Evolutionary conservation across 1,139 yeast species (phyloP), one percentile per base, ranked within the genome.

Genomic region (Dujonia santamariae): DNA sequence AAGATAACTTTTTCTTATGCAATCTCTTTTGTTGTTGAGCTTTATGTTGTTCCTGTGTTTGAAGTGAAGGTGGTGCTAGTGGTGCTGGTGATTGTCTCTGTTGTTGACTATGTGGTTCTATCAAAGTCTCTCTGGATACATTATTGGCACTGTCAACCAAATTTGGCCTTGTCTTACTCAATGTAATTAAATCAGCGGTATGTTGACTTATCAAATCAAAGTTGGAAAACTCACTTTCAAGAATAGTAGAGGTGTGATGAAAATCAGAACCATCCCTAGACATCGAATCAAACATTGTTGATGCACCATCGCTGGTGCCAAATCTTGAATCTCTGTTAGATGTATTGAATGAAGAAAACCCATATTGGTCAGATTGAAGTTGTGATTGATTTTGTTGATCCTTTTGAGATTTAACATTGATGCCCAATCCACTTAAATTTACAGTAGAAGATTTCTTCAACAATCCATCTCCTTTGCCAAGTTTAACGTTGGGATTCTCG

Each of bases 371-470:
- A n/a, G n/a, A n/a, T n/a, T n/a, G n/a, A n/a, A n/a, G n/a, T 7
- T 20, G 18, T 4, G 7, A 11, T 9, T 15, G 9, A 8, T 18
- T 27, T 4, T 27, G 12, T 18, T 16, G 12, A 12, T 17, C 13
- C 26, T 28, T 11, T 15, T 35, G 19, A 19, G 21, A 42, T 20
- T 45, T 43, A 21, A 51, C 41, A 28, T 45, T 44, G 15, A 62
- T 59, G 8, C 66, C 67, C 38, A 66, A 54, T 2, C 70, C 72
- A 28, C 53, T 48, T 21, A 59, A 44, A 28, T 59, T 52, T 9
- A 48, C 46, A 7, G 59, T 49, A 2, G 56, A 47, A 0, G 61
- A 50, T 34, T 51, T 56, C 38, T 50, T 49, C 36, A 58, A 50
- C 26, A 48, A 35, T 3, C 54, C 50, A n/a, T 35, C 39, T 4